Percentiles rank a stretch among this genome's conserved stretches.
phyloP scores from a whole-genome alignment of 2,329 filamentous ascomycete species.

The Aspergillus fischeri region DNA sequence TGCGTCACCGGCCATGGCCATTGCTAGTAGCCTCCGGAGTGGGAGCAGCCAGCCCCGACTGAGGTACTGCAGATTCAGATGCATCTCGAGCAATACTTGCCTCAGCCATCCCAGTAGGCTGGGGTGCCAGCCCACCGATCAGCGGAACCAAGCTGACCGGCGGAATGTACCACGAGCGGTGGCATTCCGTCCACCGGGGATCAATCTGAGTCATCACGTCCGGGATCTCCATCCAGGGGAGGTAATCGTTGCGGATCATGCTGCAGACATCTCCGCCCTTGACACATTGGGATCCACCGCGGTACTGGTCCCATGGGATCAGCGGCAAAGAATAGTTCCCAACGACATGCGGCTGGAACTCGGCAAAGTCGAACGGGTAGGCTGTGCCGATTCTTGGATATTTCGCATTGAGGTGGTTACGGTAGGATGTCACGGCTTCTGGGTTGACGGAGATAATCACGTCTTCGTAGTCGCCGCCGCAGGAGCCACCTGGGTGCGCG shows the following conservation, averaged over 20 bases:
- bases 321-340: slow-evolving; percentile 16
- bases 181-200: slow-evolving; percentile 14
- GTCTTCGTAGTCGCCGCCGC: slow-evolving; percentile 16
- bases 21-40: background rate
- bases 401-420: slow-evolving; percentile 18
- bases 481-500: slow-evolving; percentile 13
- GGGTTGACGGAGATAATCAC: slow-evolving; percentile 16
- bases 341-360: slow-evolving; percentile 16
- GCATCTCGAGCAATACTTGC: background rate
- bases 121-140: background rate
- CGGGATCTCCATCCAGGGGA: slow-evolving; percentile 16
- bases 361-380: slow-evolving; percentile 20
- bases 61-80: background rate
- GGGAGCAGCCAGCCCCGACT: background rate
- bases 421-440: slow-evolving; percentile 11
- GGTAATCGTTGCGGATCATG: slow-evolving; percentile 20
- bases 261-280: slow-evolving; percentile 8
- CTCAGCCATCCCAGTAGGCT: background rate
- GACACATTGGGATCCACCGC: slow-evolving; percentile 17
- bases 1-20: too few species aligned
- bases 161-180: slow-evolving; percentile 20
- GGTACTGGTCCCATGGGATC: slow-evolving; percentile 20
- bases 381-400: slow-evolving; percentile 19
- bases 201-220: slow-evolving; percentile 17
- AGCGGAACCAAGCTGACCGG: slow-evolving; percentile 17